phyloP scores from a whole-genome alignment of 768 basidiomycete species.

The Tricholoma sp. region DNA sequence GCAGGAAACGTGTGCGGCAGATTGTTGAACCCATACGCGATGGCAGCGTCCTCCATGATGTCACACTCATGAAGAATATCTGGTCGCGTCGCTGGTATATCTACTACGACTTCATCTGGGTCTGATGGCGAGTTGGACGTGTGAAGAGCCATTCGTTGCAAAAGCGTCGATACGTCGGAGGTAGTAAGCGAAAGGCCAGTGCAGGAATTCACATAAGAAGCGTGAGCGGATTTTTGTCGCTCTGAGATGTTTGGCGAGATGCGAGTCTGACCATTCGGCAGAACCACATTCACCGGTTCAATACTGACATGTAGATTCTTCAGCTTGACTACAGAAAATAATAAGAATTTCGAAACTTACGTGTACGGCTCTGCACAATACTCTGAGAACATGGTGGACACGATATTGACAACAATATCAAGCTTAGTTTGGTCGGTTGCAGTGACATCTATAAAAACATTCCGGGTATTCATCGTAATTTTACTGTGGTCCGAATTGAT shows the following conservation, averaged over 20 bases:
- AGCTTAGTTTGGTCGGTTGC: conserved; percentile 97
- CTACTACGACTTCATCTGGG: conserved; percentile 66
- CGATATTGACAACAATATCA: conserved; percentile 91
- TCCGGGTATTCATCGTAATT: conserved; percentile 88
- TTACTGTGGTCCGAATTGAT: conserved; percentile 98
- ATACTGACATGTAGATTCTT: conserved; percentile 46
- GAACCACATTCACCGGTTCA: conserved; percentile 85
- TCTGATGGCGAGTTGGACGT: conserved; percentile 48
- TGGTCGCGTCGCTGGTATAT: conserved; percentile 91
- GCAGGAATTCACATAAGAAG: conserved; percentile 94
- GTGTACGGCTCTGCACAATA: conserved; percentile 90
- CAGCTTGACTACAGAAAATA: neutral
- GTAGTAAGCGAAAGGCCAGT: conserved; percentile 75
- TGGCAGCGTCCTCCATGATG: conserved; percentile 96
- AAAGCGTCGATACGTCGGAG: conserved; percentile 60
- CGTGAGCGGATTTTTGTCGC: conserved; percentile 64
- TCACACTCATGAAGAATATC: conserved; percentile 99
- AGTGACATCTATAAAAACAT: conserved; percentile 95
- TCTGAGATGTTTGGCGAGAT: conserved; percentile 81
- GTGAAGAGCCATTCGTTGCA: conserved; percentile 79
- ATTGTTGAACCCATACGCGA: conserved; percentile 98
- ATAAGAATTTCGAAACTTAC: conserved; percentile 44
- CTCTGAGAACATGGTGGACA: conserved; percentile 97
- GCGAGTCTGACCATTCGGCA: conserved; percentile 67
- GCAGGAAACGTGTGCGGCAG: conserved; percentile 87